Conservation (phyloP, 805 yeast genomes). For the Candida michaelii region DNA sequence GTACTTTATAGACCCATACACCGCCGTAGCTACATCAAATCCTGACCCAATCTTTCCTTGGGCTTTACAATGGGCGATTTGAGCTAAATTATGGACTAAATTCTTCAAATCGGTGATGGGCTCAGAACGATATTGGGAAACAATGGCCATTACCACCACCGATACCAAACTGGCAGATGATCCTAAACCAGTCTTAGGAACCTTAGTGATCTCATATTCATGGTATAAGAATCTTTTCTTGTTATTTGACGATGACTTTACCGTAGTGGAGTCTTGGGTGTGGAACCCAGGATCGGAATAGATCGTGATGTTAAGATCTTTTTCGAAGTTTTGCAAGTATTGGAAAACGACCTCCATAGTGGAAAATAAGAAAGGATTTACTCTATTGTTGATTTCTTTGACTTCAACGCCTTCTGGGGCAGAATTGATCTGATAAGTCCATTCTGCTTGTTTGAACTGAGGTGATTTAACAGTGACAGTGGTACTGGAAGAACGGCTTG, state of each 20-base stretch:
- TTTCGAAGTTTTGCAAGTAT: conserved; percentile 43
- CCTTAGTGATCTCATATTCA: conserved; percentile 56
- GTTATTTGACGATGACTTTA: conserved; percentile 34
- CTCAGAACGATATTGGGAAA: conserved; percentile 41
- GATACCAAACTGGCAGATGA: conserved; percentile 93
- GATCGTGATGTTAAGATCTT: conserved; percentile 47
- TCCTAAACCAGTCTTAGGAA: conserved; percentile 93
- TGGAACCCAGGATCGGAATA: conserved; percentile 90
- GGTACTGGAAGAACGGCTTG: no score
- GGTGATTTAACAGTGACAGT: conserved; percentile 68
- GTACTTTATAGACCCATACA: conserved; percentile 84
- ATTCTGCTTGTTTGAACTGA: conserved; percentile 69
- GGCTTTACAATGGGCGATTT: conserved; percentile 88
- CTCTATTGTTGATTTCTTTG: conserved; percentile 29
- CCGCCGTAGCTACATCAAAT: conserved; percentile 95
- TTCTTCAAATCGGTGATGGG: conserved; percentile 14
- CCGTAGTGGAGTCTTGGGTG: conserved; percentile 56
- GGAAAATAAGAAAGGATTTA: conserved; percentile 75
- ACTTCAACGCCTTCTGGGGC: conserved; percentile 10
- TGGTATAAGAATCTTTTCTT: conserved; percentile 59
- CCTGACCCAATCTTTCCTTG: conserved; percentile 97
- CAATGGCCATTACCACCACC: conserved; percentile 69
- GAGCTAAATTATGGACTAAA: conserved; percentile 76
- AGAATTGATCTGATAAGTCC: conserved; percentile 51
- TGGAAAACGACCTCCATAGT: conserved; percentile 55